These are phyloP conservation scores for Canavalia gladiata DNA, from an alignment of 306 rosid genomes.

Conservation along the genomic window DNA sequence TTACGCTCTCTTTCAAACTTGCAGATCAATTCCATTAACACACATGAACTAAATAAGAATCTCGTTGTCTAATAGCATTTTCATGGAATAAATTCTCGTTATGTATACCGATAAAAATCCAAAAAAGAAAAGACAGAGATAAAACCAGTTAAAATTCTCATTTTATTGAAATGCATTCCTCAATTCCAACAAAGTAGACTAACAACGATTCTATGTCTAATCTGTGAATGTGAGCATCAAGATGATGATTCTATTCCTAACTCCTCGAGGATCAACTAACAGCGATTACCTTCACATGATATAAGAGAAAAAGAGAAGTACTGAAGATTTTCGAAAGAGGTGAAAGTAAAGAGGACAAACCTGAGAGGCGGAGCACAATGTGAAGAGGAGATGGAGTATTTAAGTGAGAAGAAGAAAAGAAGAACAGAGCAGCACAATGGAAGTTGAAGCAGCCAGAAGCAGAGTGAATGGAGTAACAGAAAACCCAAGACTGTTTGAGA, in stretches of 20 bases:
- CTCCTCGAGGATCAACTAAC: not conserved
- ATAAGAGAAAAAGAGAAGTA: not conserved
- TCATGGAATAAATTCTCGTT: not conserved
- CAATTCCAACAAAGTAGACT: not conserved
- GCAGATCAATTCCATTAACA: not conserved
- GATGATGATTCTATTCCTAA: not conserved
- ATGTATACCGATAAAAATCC: not conserved
- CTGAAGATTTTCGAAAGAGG: not conserved
- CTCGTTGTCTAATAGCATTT: slow-evolving; percentile 17
- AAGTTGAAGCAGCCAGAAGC: too few relatives aligned
- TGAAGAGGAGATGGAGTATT: not conserved
- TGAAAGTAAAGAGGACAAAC: not conserved
- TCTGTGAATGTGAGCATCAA: not conserved
- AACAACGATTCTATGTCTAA: not conserved
- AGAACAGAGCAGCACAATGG: not conserved
- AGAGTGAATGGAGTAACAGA: not conserved
- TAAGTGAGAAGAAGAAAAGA: not conserved
- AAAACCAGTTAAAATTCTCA: not conserved
- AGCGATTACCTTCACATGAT: not conserved
- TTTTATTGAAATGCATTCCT: not conserved
- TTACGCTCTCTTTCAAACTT: not conserved
- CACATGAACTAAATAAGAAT: not conserved
- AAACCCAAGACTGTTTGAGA: not conserved
- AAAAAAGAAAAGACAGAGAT: not conserved
- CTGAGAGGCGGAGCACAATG: slow-evolving; percentile 14